Percentiles rank a stretch among this genome's conserved stretches.
Conservation (phyloP, 768 basidiomycete genomes). For the Lactarius pseudohatsudake region DNA sequence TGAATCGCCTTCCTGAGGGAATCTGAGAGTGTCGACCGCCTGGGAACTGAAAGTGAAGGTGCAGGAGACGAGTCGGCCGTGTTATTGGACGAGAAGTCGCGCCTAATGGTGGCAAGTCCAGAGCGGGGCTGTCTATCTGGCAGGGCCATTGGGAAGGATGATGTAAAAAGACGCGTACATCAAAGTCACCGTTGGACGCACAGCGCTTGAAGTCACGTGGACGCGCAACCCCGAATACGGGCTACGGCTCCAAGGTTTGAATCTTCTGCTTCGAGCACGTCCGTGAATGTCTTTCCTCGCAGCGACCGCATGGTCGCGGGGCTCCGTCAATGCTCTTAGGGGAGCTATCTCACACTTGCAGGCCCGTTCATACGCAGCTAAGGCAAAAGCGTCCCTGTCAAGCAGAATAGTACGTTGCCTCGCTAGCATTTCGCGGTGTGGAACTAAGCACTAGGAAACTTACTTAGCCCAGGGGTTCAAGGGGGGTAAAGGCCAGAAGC, state of each 20-base stretch:
- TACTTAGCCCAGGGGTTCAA: conserved; percentile 24
- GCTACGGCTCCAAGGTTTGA: background rate
- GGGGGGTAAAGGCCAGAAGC: conserved; percentile 16
- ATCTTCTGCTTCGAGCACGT: background rate
- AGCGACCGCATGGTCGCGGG: conserved; percentile 2
- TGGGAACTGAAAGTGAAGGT: conserved; percentile 46
- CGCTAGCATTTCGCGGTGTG: background rate
- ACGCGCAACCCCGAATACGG: background rate
- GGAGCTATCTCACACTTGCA: background rate
- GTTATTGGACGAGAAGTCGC: conserved; percentile 57
- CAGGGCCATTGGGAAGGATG: conserved; percentile 12
- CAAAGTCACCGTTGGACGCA: background rate
- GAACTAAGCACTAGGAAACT: conserved; percentile 2
- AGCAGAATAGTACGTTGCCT: conserved; percentile 19
- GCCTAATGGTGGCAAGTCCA: conserved; percentile 57
- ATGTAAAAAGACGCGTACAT: conserved; percentile 10
- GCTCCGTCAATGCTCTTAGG: conserved; percentile 1
- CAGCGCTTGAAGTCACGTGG: conserved; percentile 15
- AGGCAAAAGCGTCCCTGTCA: conserved; percentile 17
- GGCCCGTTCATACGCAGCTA: conserved; percentile 17
- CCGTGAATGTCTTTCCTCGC: conserved; percentile 19
- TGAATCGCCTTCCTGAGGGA: conserved; percentile 28
- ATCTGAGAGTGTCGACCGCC: conserved; percentile 34
- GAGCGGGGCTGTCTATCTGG: conserved; percentile 41
- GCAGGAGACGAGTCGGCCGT: conserved; percentile 28